Base-by-base conservation (phyloP, 148 eudicot genomes). In the Rhododendron ferrugineum region DNA sequence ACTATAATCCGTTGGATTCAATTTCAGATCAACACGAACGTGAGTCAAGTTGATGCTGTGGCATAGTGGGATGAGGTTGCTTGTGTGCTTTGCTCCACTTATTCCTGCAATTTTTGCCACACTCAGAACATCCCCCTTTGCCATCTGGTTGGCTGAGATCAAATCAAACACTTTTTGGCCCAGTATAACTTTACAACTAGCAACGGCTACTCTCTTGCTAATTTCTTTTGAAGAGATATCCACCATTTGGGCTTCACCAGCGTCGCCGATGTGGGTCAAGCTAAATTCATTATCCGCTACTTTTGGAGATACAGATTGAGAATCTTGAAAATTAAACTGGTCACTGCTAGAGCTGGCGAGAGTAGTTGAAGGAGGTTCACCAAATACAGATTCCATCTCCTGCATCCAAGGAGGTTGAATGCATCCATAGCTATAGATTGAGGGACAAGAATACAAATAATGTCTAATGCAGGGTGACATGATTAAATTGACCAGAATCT, bases 181-280 rank as follows among this genome's bases (percentile, higher is more conserved):
- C 52, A 95, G 83, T 36, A 95, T 79, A 58, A 97, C 98, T 92
- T 92, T 97, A 91, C 98, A 92, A 56, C 94, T 94, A 2, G 99
- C 99, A 52, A 91, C 76, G 26, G 99, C 99, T 2, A 92, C 92
- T 88, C 98, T 90, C 87, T 94, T 92, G 81, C 93, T 92, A 81
- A 86, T 84, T 56, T 90, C 91, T 89, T 97, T 97, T 58, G 89
- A 89, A 78, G 99, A 93, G 68, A 97, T 92, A 85, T 97, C 98
- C 72, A 95, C 99, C 99, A 97, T 97, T 82, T 91, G 94, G 23
- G 98, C 98, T 90, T 97, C 94, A 78, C 98, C 99, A 66, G 87
- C 92, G 76, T 79, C 40, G 49, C 91, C 92, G 84, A 93, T 84
- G 82, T 97, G 99, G 30, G 96, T 92, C 86, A 95, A 86, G 46